Evolutionary conservation across 2,329 filamentous ascomycete species (phyloP).

Genomic region (Cryphonectria radicalis): DNA sequence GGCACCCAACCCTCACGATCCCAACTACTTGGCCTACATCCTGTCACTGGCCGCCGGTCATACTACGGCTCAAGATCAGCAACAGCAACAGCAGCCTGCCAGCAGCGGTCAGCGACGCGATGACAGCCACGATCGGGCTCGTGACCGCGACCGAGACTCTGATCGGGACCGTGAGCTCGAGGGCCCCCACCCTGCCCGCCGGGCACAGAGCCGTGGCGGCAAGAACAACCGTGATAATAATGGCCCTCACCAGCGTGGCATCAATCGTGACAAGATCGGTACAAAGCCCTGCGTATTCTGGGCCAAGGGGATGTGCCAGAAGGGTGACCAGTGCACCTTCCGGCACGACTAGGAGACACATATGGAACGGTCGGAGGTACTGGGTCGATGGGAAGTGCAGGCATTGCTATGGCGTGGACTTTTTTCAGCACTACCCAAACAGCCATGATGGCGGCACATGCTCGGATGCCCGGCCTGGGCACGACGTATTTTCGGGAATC

Average conservation of each 20-base stretch:
- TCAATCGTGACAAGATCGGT: constrained; percentile 63
- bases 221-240: constrained; percentile 34
- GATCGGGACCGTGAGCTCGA: constrained; percentile 38
- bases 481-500: neutral
- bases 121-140: constrained; percentile 33
- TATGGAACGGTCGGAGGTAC: constrained; percentile 41
- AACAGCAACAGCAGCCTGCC: neutral
- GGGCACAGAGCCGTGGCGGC: constrained; percentile 35
- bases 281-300: constrained; percentile 74
- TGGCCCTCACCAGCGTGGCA: constrained; percentile 43
- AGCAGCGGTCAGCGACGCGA: constrained; percentile 31
- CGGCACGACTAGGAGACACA: constrained; percentile 60
- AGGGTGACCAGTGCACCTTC: constrained; percentile 76
- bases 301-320: constrained; percentile 71
- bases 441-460: neutral
- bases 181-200: constrained; percentile 38
- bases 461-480: too few relatives aligned
- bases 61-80: constrained; percentile 22
- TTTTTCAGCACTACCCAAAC: neutral
- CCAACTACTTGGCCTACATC: constrained; percentile 41
- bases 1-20: constrained; percentile 42
- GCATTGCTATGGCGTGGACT: neutral
- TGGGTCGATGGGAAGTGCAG: neutral
- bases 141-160: constrained; percentile 35
- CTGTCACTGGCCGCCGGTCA: constrained; percentile 30